These are phyloP conservation scores for Epichloe uncinata DNA, from an alignment of 2,329 filamentous ascomycete species.

Conservation along the genomic window DNA sequence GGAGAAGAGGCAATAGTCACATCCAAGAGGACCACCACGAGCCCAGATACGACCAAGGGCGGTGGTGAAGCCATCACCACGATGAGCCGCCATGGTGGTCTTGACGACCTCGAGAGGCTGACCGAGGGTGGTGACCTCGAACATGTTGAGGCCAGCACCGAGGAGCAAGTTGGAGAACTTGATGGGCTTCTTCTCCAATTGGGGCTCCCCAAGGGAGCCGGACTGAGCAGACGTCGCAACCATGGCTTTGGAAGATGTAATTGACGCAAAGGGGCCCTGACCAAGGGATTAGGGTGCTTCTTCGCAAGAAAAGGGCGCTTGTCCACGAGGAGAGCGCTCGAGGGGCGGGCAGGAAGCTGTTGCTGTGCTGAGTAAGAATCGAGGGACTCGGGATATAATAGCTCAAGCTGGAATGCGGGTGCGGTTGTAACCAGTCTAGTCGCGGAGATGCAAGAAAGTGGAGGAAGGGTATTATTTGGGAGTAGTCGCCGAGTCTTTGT, in stretches of 20 bases:
- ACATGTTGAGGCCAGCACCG: constrained; percentile 88
- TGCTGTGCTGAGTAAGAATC: constrained; percentile 4
- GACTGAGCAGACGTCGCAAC: constrained; percentile 43
- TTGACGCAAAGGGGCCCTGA: constrained; percentile 65
- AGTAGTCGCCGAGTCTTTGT: neutral
- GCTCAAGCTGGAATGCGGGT: neutral
- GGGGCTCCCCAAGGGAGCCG: constrained; percentile 33
- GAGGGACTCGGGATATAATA: neutral
- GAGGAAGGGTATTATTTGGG: neutral
- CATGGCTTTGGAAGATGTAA: constrained; percentile 44
- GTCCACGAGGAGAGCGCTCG: constrained; percentile 13
- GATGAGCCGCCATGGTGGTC: constrained; percentile 98
- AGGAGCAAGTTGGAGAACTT: constrained; percentile 99
- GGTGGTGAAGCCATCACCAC: constrained; percentile 70
- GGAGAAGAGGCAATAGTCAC: constrained; percentile 42
- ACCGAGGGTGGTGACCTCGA: constrained; percentile 59
- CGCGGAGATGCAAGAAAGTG: neutral
- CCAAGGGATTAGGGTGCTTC: constrained; percentile 93
- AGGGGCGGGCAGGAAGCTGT: neutral
- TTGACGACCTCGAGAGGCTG: constrained; percentile 96
- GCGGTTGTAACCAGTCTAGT: neutral
- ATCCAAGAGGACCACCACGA: constrained; percentile 85
- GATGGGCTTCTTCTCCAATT: constrained; percentile 96
- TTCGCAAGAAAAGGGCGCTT: constrained; percentile 40
- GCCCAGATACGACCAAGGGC: constrained; percentile 83